phyloP scores from a whole-genome alignment of 768 basidiomycete species.

The Amanita muscaria region DNA sequence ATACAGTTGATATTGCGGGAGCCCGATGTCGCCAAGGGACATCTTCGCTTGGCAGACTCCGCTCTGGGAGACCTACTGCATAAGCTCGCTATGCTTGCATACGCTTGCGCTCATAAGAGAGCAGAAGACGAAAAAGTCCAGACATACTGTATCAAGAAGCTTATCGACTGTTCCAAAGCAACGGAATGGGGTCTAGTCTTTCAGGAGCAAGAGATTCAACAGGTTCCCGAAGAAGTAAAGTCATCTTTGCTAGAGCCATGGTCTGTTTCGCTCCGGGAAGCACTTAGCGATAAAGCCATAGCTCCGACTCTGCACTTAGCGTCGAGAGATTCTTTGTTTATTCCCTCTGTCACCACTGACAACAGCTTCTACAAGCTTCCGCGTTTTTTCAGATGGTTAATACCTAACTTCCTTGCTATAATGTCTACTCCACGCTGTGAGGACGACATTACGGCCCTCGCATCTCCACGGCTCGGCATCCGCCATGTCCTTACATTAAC shows the following conservation, averaged over 20 bases:
- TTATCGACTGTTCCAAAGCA: slow-evolving; percentile 33
- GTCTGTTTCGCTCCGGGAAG: slow-evolving; percentile 25
- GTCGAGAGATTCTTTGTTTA: slow-evolving; percentile 30
- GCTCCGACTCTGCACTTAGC: slow-evolving; percentile 32
- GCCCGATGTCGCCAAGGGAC: slow-evolving; percentile 35
- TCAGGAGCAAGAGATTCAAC: slow-evolving; percentile 30
- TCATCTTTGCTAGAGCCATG: slow-evolving; percentile 32
- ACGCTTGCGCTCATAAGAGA: slow-evolving; percentile 37
- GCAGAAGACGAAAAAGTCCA: slow-evolving; percentile 27
- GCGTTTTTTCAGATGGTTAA: slow-evolving; percentile 55
- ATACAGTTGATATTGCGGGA: slow-evolving; percentile 21
- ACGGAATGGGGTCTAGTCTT: slow-evolving; percentile 48
- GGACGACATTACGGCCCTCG: slow-evolving; percentile 39
- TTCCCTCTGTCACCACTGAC: slow-evolving; percentile 20
- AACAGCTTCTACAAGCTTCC: slow-evolving; percentile 33
- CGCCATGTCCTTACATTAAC: slow-evolving; percentile 52
- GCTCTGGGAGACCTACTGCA: slow-evolving; percentile 22
- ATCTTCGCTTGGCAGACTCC: slow-evolving; percentile 41
- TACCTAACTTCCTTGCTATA: slow-evolving; percentile 48
- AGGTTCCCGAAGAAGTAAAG: slow-evolving; percentile 27
- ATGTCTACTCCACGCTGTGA: slow-evolving; percentile 50
- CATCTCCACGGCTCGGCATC: slow-evolving; percentile 40
- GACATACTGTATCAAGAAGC: slow-evolving; percentile 36
- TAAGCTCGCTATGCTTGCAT: slow-evolving; percentile 51
- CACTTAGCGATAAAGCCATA: slow-evolving; percentile 23